phyloP scores from a whole-genome alignment of 208 protist genomes.

The Acanthamoeba healyi region DNA sequence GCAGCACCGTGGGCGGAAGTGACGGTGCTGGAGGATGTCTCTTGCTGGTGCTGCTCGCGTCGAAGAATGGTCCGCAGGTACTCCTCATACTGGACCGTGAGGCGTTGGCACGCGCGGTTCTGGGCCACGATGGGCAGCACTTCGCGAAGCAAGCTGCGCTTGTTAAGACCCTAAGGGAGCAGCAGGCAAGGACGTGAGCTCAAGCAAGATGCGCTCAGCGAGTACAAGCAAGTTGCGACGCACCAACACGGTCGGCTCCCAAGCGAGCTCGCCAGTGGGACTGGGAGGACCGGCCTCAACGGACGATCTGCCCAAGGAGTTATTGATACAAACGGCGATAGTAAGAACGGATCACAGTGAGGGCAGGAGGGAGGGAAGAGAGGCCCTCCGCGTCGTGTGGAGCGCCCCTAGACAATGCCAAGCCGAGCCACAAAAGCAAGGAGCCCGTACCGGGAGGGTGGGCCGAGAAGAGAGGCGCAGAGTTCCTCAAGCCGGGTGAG shows the following conservation, averaged over 20 bases:
- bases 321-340: too few species aligned
- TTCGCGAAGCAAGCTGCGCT: slow-evolving; percentile 36
- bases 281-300: neutral
- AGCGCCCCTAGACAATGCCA: too few species aligned
- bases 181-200: neutral
- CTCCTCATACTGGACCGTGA: slow-evolving; percentile 36
- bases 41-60: too few species aligned
- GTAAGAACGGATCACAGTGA: too few species aligned
- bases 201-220: neutral
- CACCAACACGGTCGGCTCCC: slow-evolving; percentile 36
- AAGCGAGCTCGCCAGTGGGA: neutral
- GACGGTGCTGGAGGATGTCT: too few species aligned
- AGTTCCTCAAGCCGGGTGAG: slow-evolving; percentile 46
- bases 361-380: neutral
- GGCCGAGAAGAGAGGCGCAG: slow-evolving; percentile 64
- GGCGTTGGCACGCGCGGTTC: slow-evolving; percentile 65
- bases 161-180: slow-evolving; percentile 20
- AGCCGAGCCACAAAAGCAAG: neutral
- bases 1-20: too few species aligned
- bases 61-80: neutral
- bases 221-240: too few species aligned
- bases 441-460: slow-evolving; percentile 7
- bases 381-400: too few species aligned
- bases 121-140: slow-evolving; percentile 55
- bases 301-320: neutral